Conservation (phyloP, 768 basidiomycete genomes). For the Boletales sp. region DNA sequence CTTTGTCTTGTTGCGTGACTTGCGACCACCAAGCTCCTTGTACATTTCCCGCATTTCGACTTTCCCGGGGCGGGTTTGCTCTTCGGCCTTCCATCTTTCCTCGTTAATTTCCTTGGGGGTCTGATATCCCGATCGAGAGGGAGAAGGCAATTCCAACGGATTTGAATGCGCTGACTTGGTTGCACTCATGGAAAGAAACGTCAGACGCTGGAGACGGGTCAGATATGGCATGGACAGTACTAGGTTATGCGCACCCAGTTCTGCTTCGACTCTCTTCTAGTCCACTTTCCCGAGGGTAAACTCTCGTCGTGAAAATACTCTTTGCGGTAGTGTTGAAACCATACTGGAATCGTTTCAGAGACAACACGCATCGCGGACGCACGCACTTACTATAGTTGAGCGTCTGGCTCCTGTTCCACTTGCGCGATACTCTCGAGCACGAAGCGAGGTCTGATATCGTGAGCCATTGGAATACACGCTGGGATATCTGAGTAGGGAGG, state of each 20-base stretch:
- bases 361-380: too few species aligned
- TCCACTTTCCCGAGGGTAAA: slow-evolving; percentile 83
- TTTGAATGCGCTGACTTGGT: slow-evolving; percentile 40
- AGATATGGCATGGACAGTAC: not conserved
- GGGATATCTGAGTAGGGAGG: slow-evolving; percentile 79
- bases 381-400: slow-evolving; percentile 74
- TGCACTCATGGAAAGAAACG: slow-evolving; percentile 39
- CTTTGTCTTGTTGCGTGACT: slow-evolving; percentile 71
- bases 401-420: slow-evolving; percentile 88
- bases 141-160: slow-evolving; percentile 49
- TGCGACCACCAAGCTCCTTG: slow-evolving; percentile 85
- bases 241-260: slow-evolving; percentile 57
- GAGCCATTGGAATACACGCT: slow-evolving; percentile 68
- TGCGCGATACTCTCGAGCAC: slow-evolving; percentile 77
- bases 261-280: slow-evolving; percentile 90
- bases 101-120: slow-evolving; percentile 78
- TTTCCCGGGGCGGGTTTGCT: slow-evolving; percentile 62
- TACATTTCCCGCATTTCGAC: slow-evolving; percentile 88
- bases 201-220: slow-evolving; percentile 45
- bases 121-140: slow-evolving; percentile 57
- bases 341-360: slow-evolving; percentile 50
- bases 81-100: slow-evolving; percentile 64
- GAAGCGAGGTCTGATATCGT: slow-evolving; percentile 63
- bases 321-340: slow-evolving; percentile 90
- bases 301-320: slow-evolving; percentile 82